A percentile compares a stretch with the other conserved stretches of the same genome.
These are phyloP conservation scores for Penicillium sp. DNA, from an alignment of 2,329 filamentous ascomycete species.

Conservation along the genomic window DNA sequence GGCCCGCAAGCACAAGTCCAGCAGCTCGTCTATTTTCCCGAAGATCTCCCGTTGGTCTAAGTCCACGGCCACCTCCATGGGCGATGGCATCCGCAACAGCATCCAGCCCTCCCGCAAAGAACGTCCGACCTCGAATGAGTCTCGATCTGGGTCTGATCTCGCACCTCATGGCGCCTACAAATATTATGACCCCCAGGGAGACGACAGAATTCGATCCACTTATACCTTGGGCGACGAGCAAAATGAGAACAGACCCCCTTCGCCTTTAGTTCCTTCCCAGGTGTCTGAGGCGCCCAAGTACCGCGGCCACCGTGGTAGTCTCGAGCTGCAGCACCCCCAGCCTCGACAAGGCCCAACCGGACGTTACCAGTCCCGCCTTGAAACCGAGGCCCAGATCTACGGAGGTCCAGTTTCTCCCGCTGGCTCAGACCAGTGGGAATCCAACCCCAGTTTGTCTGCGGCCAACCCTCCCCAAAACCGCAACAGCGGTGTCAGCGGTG, in stretches of 20 bases:
- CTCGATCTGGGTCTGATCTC: slow-evolving; percentile 74
- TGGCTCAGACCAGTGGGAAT: slow-evolving; percentile 47
- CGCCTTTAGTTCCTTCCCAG: slow-evolving; percentile 61
- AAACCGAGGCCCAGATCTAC: slow-evolving; percentile 59
- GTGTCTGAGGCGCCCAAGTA: slow-evolving; percentile 61
- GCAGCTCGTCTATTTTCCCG: slow-evolving; percentile 75
- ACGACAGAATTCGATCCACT: slow-evolving; percentile 46
- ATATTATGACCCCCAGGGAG: slow-evolving; percentile 47
- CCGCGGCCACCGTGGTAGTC: slow-evolving; percentile 61
- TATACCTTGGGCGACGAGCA: slow-evolving; percentile 43
- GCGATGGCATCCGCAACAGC: slow-evolving; percentile 71
- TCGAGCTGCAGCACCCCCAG: slow-evolving; percentile 64
- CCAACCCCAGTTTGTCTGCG: slow-evolving; percentile 41
- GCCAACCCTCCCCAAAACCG: slow-evolving; percentile 33
- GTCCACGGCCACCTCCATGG: slow-evolving; percentile 85
- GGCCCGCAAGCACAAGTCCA: slow-evolving; percentile 84
- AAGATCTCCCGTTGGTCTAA: slow-evolving; percentile 98
- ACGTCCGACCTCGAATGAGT: slow-evolving; percentile 63
- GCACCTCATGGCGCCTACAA: slow-evolving; percentile 59
- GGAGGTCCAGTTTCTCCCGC: slow-evolving; percentile 40
- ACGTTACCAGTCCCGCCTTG: slow-evolving; percentile 60
- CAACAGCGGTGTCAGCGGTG: slow-evolving; percentile 39
- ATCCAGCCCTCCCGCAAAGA: slow-evolving; percentile 53
- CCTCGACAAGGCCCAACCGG: slow-evolving; percentile 61
- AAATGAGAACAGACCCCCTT: slow-evolving; percentile 52